A percentile compares a stretch with the other conserved stretches of the same genome.
These are phyloP conservation scores for Clathrospora elynae DNA, from an alignment of 2,329 filamentous ascomycete genomes.

Conservation along the genomic window DNA sequence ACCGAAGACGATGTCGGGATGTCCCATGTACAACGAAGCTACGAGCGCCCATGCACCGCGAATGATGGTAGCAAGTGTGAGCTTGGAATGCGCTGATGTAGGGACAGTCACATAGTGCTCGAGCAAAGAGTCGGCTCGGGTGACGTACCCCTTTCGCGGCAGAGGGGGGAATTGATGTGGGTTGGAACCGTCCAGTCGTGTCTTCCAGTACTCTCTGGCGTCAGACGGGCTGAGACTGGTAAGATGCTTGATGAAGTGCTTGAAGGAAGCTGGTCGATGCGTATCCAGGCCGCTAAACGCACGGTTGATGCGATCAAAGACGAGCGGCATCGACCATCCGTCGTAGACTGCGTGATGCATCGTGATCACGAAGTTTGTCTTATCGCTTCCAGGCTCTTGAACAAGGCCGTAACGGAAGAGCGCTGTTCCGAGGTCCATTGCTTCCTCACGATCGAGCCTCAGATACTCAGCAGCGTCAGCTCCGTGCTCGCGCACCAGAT, in stretches of 20 bases:
- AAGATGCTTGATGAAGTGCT: conserved; percentile 58
- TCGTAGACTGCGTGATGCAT: conserved; percentile 61
- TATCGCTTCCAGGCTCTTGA: conserved; percentile 24
- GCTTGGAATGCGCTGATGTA: conserved; percentile 43
- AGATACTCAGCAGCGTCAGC: conserved; percentile 43
- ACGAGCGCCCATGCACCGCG: conserved; percentile 66
- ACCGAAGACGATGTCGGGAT: conserved; percentile 61
- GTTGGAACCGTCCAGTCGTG: conserved; percentile 52
- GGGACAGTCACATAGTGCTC: conserved; percentile 53
- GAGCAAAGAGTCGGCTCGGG: conserved; percentile 58
- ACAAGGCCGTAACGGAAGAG: conserved; percentile 49
- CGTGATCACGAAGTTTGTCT: conserved; percentile 54
- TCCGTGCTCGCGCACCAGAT: conserved; percentile 38
- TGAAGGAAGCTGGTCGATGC: conserved; percentile 47
- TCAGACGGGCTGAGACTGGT: conserved; percentile 48
- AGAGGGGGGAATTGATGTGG: conserved; percentile 58
- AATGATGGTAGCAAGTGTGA: conserved; percentile 58
- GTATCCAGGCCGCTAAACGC: conserved; percentile 38
- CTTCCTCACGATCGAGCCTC: conserved; percentile 36
- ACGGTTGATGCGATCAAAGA: conserved; percentile 43
- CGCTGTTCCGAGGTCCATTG: conserved; percentile 49
- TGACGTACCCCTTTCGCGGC: conserved; percentile 53
- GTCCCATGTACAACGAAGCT: conserved; percentile 60
- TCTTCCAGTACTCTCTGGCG: conserved; percentile 56
- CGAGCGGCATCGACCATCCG: conserved; percentile 51